Evolutionary conservation across 345 rosid genomes (phyloP).

Genomic region (Sisymbrium altissimum): DNA sequence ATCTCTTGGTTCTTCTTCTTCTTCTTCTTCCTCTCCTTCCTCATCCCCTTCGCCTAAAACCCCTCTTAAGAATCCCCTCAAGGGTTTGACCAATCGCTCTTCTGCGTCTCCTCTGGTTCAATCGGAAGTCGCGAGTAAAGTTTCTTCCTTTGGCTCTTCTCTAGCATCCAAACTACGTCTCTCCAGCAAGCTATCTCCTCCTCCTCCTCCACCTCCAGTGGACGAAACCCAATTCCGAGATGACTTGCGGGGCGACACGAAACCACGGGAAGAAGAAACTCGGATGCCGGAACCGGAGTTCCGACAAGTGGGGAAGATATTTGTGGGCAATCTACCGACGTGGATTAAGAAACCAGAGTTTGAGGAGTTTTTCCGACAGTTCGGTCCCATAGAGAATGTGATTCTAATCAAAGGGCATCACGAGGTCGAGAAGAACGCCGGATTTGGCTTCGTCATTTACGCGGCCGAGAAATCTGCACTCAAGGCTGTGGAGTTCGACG

Average conservation of each 20-base stretch:
- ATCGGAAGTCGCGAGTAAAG: conserved; percentile 26
- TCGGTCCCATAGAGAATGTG: conserved; percentile 71
- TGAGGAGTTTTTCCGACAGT: conserved; percentile 71
- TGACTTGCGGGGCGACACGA: not conserved
- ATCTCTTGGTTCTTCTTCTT: conserved; percentile 29
- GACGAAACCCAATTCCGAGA: conserved; percentile 26
- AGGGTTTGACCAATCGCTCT: conserved; percentile 33
- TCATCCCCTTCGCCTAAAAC: conserved; percentile 26
- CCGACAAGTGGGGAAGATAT: conserved; percentile 78
- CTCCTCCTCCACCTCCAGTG: conserved; percentile 35
- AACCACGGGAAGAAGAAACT: conserved; percentile 21
- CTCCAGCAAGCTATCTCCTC: conserved; percentile 72
- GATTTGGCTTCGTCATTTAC: conserved; percentile 81
- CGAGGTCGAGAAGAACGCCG: conserved; percentile 65
- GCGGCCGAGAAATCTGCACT: conserved; percentile 58
- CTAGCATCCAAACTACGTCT: conserved; percentile 68
- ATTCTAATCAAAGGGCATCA: conserved; percentile 70
- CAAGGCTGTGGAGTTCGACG: conserved; percentile 89
- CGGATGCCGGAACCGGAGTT: conserved; percentile 36
- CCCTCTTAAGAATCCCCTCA: conserved; percentile 59
- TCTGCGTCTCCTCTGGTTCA: conserved; percentile 16
- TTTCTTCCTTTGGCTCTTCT: conserved; percentile 32
- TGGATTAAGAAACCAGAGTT: conserved; percentile 83
- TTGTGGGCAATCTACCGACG: conserved; percentile 78
- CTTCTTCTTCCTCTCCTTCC: conserved; percentile 20